Evolutionary conservation across 208 protist genomes (phyloP), one percentile per base, ranked within the genome.

Genomic region (Acanthamoeba culbertsoni): DNA sequence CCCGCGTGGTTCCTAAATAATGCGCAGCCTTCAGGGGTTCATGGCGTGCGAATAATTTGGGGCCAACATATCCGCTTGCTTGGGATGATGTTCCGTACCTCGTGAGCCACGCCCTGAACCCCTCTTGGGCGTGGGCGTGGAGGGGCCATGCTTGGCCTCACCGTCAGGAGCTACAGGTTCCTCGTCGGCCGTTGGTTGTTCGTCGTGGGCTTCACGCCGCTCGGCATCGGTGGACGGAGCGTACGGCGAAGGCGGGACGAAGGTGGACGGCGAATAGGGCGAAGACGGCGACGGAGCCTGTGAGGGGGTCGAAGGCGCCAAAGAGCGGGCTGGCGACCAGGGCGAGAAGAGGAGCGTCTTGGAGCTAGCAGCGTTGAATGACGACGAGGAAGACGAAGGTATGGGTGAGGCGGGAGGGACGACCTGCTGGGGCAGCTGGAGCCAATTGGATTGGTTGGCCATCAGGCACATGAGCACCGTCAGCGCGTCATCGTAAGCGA

Each of bases 391-490:
- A 4, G 62, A 14, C 33, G 62, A 43, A 12, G 62, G 62, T 35
- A 73, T 73, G 33, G 62, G 62, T 35, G 62, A 73, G 1, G 33
- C n/a, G 23, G 62, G 33, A 28, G 62, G 62, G 0, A 73, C 62
- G 62, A 73, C 20, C 33, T 73, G 62, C 62, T 42, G 62, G 2
- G 62, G 62, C 33, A 73, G 33, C 62, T 73, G 62, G 8, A 73
- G 62, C 62, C 62, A 73, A 7, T 18, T 35, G 6, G 62, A 73
- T 8, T 16, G 37, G 62, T 73, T 37, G 62, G 62, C 43, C 62
- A 73, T 73, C 33, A 73, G 62, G 33, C 62, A 73, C 62, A 73
- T 73, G 33, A 73, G 33, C 62, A 73, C 62, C 62, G 62, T 73
- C 33, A 73, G 43, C 33, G 33, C 37, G n/a, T 65, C 57, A 0